Conservation (phyloP, 192 early-diverging fungal species). For the Umbelopsis sp. region DNA sequence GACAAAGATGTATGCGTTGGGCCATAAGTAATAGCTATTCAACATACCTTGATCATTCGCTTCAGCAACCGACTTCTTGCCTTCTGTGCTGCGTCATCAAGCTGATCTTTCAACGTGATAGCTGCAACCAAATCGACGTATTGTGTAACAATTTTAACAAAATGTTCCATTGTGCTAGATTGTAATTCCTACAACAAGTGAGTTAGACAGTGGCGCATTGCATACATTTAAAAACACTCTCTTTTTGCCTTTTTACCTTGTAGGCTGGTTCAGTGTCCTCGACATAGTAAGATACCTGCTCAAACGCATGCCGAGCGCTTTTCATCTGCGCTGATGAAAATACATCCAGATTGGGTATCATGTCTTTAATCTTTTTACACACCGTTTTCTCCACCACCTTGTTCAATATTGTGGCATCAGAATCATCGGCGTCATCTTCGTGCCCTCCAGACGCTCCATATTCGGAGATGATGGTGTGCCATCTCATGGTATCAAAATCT, state of each 20-base stretch:
- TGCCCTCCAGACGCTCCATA: conserved; percentile 25
- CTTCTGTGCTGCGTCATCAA: not conserved
- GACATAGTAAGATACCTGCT: conserved; percentile 44
- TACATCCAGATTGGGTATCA: conserved; percentile 30
- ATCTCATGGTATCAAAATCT: conserved; percentile 43
- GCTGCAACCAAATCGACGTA: conserved; percentile 29
- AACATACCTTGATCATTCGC: conserved; percentile 32
- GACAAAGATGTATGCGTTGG: not conserved
- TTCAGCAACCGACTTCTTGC: conserved; percentile 34
- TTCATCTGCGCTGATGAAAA: conserved; percentile 29
- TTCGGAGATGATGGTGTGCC: conserved; percentile 36
- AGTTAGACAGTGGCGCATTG: not conserved
- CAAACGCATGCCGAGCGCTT: conserved; percentile 25
- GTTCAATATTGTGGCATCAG: conserved; percentile 40
- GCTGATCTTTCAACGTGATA: not conserved
- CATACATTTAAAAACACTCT: not conserved
- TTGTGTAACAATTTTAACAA: conserved; percentile 20
- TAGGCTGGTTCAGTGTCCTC: conserved; percentile 29
- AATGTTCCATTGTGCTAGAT: conserved; percentile 18
- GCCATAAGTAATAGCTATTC: too few species aligned
- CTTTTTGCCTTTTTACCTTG: conserved; percentile 22
- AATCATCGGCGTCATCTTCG: conserved; percentile 25
- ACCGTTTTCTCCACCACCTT: conserved; percentile 40
- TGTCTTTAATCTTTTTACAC: conserved; percentile 26
- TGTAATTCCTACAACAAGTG: conserved; percentile 6